Evolutionary conservation across 768 basidiomycete genomes (phyloP).

Genomic region (Chlorophyllum brunneum): DNA sequence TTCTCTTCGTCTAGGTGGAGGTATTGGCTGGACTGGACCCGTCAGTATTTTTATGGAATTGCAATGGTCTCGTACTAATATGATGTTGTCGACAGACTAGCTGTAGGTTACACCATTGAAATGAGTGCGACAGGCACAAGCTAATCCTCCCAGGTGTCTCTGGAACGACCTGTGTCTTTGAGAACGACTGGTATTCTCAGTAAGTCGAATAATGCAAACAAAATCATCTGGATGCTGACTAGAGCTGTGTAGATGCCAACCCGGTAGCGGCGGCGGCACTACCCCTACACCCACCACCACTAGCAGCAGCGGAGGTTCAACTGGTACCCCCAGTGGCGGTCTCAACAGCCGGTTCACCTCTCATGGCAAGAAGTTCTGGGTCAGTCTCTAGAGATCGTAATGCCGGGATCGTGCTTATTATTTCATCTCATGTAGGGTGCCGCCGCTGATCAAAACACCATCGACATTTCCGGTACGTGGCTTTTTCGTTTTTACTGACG

Average conservation of each 20-base stretch:
- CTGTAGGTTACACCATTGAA: constrained; percentile 16
- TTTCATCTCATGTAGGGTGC: constrained; percentile 20
- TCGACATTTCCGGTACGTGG: constrained; percentile 22
- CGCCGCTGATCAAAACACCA: constrained; percentile 23
- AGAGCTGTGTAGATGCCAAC: constrained; percentile 14
- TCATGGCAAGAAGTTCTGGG: constrained; percentile 30
- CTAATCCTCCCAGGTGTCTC: constrained; percentile 23
- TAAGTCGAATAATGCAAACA: constrained; percentile 6
- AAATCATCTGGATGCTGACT: background rate
- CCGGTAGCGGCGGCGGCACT: constrained; percentile 13
- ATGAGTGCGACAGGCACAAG: background rate
- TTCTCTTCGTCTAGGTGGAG: constrained; percentile 19
- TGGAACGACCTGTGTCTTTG: constrained; percentile 26
- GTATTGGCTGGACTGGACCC: constrained; percentile 29
- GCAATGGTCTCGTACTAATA: background rate
- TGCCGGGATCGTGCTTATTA: background rate
- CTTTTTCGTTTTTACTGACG: background rate
- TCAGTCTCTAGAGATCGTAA: background rate
- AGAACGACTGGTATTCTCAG: constrained; percentile 27
- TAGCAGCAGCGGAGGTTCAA: constrained; percentile 7
- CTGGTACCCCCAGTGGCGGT: constrained; percentile 14
- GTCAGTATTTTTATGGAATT: constrained; percentile 16
- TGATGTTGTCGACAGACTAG: constrained; percentile 14
- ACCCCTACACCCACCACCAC: background rate
- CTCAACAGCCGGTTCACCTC: constrained; percentile 23